These are phyloP conservation scores for Cladosporium sp. DNA, from an alignment of 2,329 filamentous ascomycete genomes.

Conservation along the genomic window DNA sequence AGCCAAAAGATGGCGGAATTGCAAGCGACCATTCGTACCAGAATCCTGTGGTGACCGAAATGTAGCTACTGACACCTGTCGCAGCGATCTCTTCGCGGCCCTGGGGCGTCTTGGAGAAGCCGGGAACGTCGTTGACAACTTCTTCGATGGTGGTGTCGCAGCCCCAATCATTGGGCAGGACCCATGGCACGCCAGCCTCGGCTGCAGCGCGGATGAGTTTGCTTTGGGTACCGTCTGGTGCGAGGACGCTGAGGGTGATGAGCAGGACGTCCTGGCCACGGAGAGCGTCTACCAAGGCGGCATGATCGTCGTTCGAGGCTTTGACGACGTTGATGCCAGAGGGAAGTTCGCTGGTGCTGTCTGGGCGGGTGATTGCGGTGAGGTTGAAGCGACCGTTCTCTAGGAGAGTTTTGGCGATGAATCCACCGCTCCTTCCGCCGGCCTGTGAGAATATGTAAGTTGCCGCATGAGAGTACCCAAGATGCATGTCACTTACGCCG, in stretches of 20 bases:
- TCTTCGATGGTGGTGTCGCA: conserved; percentile 31
- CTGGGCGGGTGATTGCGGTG: conserved; percentile 52
- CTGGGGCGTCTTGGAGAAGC: conserved; percentile 18
- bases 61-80: conserved; percentile 29
- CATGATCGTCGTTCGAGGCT: conserved; percentile 51
- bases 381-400: conserved; percentile 49
- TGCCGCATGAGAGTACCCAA: not conserved
- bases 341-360: conserved; percentile 45
- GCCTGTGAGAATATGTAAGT: conserved; percentile 25
- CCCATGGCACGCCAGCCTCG: conserved; percentile 41
- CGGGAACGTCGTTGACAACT: conserved; percentile 26
- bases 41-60: conserved; percentile 33
- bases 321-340: conserved; percentile 40
- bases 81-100: conserved; percentile 30
- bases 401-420: conserved; percentile 43
- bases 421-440: conserved; percentile 42
- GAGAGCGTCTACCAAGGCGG: conserved; percentile 38
- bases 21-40: conserved; percentile 42
- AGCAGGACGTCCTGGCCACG: conserved; percentile 41
- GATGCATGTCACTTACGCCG: conserved; percentile 31
- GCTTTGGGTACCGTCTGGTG: conserved; percentile 32
- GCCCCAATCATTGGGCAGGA: conserved; percentile 44
- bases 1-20: conserved; percentile 36
- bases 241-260: conserved; percentile 40
- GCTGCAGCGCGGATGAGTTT: conserved; percentile 39